Evolutionary conservation across 2,329 filamentous ascomycete genomes (phyloP).

Genomic region (Mollisia scopiformis): DNA sequence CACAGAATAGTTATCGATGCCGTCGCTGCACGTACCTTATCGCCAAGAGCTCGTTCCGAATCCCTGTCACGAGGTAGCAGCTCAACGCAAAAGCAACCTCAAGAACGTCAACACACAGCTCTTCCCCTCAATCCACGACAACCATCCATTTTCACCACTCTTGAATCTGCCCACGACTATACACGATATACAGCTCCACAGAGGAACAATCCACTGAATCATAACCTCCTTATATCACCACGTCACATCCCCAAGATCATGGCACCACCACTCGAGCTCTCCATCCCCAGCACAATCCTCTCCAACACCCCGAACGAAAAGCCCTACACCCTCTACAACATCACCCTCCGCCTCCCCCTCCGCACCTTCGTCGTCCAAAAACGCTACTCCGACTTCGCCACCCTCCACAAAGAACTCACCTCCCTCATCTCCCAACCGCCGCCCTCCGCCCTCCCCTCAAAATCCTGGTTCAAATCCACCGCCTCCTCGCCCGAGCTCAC

Average conservation of each 20-base stretch:
- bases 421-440: conserved; percentile 64
- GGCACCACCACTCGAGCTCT: conserved; percentile 68
- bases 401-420: conserved; percentile 65
- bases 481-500: conserved; percentile 70
- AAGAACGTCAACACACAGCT: not conserved
- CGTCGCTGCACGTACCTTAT: conserved; percentile 4
- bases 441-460: conserved; percentile 68
- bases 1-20: conserved; percentile 1
- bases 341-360: conserved; percentile 75
- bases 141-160: not conserved
- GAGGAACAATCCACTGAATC: not conserved
- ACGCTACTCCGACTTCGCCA: conserved; percentile 79
- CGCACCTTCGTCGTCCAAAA: conserved; percentile 77
- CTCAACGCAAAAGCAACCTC: conserved; percentile 14
- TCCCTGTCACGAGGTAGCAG: conserved; percentile 21
- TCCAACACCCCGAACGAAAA: conserved; percentile 44
- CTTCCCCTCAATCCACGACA: not conserved
- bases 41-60: conserved; percentile 3
- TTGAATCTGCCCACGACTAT: not conserved
- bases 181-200: not conserved
- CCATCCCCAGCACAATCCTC: conserved; percentile 23
- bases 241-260: conserved; percentile 48
- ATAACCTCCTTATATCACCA: not conserved
- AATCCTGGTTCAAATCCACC: conserved; percentile 78
- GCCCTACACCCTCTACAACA: conserved; percentile 76